Base-by-base conservation (phyloP, 257 asterid genomes). In the Apocynum venetum region DNA sequence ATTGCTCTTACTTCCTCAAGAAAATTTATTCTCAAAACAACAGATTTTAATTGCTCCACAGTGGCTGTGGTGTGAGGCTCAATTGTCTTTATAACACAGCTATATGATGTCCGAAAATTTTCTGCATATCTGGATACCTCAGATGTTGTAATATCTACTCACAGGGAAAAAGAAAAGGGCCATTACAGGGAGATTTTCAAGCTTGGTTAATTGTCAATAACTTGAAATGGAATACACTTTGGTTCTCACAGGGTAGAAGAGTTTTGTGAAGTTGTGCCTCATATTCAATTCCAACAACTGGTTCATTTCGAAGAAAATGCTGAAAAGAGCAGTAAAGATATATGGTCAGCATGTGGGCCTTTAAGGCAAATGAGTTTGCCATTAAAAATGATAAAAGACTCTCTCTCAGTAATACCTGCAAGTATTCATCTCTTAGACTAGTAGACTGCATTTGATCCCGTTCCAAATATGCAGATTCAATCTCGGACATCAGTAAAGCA, bases 241-340 rank as follows among this genome's bases (percentile, higher is more conserved):
- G 64, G 71, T 46, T 83, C 98, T 91, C 89, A 94, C 98, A 31
- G 63, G 98, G 96, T 77, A 94, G 85, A 83, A 94, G 89, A 84
- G 97, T 83, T 88, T 94, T 92, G 82, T 94, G 94, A 71, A 94
- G 97, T 80, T 92, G 93, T 55, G 98, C 98, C 85, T 92, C 98
- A 77, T 84, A 87, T 82, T 92, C 98, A 72, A 94, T 83, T 85
- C 98, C 98, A 82, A 94, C 86, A 72, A 94, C 98, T 76, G 98
- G 97, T 86, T 92, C 97, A 86, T 89, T 88, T 79, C 93, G 92
- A 74, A 94, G 89, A 88, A 94, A 94, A 86, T 92, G 98, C 98
- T 94, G 91, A 56, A 70, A 75, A 78, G 71, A 43, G 68, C 79
- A 82, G 73, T 75, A 73, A 81, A 82, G 72, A 74, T 66, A 72